Percentiles rank a stretch among this genome's conserved stretches.
phyloP scores from a whole-genome alignment of 805 yeast species.

The Cyberlindnera bimundalis region DNA sequence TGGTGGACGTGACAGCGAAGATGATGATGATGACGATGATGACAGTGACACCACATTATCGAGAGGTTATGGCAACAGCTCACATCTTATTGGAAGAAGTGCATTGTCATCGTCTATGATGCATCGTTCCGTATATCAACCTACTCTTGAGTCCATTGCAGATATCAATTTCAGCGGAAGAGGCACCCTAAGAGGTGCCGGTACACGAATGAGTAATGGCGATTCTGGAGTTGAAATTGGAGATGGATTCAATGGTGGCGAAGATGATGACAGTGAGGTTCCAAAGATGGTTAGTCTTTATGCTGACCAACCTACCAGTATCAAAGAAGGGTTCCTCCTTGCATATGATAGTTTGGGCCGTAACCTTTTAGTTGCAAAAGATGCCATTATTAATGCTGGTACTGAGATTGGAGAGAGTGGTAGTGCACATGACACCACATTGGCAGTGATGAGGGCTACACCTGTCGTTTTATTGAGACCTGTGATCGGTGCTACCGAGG shows the following conservation, averaged over 20 bases:
- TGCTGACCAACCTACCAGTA: conserved; percentile 75
- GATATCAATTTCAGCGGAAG: conserved; percentile 16
- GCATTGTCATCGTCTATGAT: conserved; percentile 17
- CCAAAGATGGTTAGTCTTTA: conserved; percentile 61
- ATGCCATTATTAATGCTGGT: conserved; percentile 57
- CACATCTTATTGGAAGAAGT: conserved; percentile 26
- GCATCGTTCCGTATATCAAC: conserved; percentile 26
- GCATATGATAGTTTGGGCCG: conserved; percentile 73
- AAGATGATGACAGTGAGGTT: conserved; percentile 22
- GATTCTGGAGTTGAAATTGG: conserved; percentile 1
- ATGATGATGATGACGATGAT: conserved; percentile 28
- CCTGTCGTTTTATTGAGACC: conserved; percentile 83
- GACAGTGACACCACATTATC: conserved; percentile 21
- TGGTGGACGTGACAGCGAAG: conserved; percentile 3
- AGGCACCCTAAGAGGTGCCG: not conserved
- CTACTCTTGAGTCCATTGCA: conserved; percentile 26
- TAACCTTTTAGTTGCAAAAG: conserved; percentile 62
- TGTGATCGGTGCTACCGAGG: conserved; percentile 89
- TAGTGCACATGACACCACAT: conserved; percentile 62
- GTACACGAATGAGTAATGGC: not conserved
- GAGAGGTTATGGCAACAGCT: conserved; percentile 21
- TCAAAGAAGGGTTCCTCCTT: conserved; percentile 68
- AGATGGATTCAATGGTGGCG: conserved; percentile 23
- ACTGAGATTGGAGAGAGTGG: conserved; percentile 61
- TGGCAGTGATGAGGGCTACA: conserved; percentile 66